Conservation (phyloP, 768 basidiomycete species). For the Cyathus striatus region DNA sequence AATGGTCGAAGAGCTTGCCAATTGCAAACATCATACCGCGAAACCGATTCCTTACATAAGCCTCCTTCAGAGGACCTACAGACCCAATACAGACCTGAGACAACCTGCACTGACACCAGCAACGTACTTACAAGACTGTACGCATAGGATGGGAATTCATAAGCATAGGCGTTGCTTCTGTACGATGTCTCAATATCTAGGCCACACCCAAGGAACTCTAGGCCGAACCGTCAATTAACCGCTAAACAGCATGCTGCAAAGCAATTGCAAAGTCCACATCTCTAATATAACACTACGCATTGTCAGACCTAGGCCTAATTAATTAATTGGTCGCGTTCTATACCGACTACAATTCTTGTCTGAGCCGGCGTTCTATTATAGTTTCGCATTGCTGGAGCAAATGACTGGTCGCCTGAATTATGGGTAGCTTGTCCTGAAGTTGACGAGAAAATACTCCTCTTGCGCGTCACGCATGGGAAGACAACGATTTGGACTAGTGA, state of each 20-base stretch:
- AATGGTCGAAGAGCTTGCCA: too few species aligned
- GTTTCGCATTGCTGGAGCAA: slow-evolving; percentile 67
- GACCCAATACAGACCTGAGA: too few species aligned
- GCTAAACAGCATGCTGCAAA: slow-evolving; percentile 47
- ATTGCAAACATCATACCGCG: too few species aligned
- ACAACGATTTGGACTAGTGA: slow-evolving; percentile 94
- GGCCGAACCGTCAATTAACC: too few species aligned
- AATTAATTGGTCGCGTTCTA: slow-evolving; percentile 81
- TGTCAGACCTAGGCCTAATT: too few species aligned
- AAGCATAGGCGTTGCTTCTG: slow-evolving; percentile 80
- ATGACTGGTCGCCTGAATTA: slow-evolving; percentile 90
- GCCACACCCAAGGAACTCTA: slow-evolving; percentile 69
- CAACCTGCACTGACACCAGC: too few species aligned
- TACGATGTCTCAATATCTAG: slow-evolving; percentile 64
- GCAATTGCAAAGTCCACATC: background rate
- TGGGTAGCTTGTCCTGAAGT: slow-evolving; percentile 87
- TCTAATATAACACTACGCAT: slow-evolving; percentile 16
- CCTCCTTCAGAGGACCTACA: too few species aligned
- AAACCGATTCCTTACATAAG: too few species aligned
- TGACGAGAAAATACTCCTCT: slow-evolving; percentile 79
- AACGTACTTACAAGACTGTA: too few species aligned
- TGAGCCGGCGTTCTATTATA: slow-evolving; percentile 83
- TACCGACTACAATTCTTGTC: slow-evolving; percentile 79
- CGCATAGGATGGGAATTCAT: slow-evolving; percentile 62
- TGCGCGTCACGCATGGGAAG: slow-evolving; percentile 86